A percentile compares a stretch with the other conserved stretches of the same genome.
Conservation (phyloP, 2,329 filamentous ascomycete species). For the Knufia fluminis region DNA sequence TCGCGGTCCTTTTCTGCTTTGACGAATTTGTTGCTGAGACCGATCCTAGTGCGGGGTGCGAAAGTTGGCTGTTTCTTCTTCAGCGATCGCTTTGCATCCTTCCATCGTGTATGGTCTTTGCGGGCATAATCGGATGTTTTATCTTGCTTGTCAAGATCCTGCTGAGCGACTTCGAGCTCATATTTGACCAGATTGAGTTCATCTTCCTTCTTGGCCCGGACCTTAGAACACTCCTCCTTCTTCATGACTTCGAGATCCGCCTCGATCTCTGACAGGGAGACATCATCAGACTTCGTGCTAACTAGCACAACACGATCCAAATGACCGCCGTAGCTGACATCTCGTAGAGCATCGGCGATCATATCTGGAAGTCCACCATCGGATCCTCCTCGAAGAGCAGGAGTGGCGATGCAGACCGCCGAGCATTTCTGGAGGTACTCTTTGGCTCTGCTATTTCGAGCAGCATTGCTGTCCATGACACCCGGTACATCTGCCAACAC, state of each 20-base stretch:
- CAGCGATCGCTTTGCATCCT: too few species aligned
- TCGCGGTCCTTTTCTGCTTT: too few species aligned
- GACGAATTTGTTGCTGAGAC: too few species aligned
- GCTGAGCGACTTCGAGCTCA: too few species aligned
- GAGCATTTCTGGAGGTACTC: conserved; percentile 53
- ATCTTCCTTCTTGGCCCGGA: background rate
- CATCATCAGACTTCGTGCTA: conserved; percentile 57
- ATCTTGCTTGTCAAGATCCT: too few species aligned
- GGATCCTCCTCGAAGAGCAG: conserved; percentile 51
- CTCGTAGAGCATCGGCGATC: conserved; percentile 47
- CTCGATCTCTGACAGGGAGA: conserved; percentile 40
- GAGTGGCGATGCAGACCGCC: conserved; percentile 53
- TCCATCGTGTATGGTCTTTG: too few species aligned
- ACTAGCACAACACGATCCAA: conserved; percentile 51
- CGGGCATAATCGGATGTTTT: too few species aligned
- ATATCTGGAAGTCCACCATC: conserved; percentile 50
- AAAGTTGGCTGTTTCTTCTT: too few species aligned
- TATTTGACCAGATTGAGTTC: too few species aligned
- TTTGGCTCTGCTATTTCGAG: conserved; percentile 48
- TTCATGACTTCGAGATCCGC: conserved; percentile 28
- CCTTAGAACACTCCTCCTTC: background rate
- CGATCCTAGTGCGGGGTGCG: too few species aligned
- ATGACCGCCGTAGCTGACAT: conserved; percentile 50
- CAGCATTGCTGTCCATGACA: conserved; percentile 51
- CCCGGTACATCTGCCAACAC: conserved; percentile 52